Percentiles rank a stretch among this genome's conserved stretches.
These are phyloP conservation scores for Epichloe baconii DNA, from an alignment of 2,329 filamentous ascomycete species.

Conservation along the genomic window DNA sequence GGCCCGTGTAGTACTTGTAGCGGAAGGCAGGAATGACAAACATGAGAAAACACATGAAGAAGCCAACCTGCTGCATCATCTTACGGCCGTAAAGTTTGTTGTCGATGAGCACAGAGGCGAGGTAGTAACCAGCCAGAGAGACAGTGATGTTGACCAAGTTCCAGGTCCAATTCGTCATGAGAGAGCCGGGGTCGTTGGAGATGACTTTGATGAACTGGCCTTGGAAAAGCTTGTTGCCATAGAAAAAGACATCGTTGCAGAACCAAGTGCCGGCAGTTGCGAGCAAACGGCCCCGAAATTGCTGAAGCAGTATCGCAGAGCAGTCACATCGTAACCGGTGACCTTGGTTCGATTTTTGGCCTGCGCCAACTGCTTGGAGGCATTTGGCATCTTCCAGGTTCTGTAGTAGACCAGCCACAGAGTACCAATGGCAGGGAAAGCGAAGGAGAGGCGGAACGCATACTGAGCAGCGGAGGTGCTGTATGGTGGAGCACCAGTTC, in stretches of 20 bases:
- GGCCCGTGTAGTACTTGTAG: constrained; percentile 67
- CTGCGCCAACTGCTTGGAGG: constrained; percentile 65
- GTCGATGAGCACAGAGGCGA: constrained; percentile 79
- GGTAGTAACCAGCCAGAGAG: constrained; percentile 77
- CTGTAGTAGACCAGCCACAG: constrained; percentile 94
- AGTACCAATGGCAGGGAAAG: constrained; percentile 78
- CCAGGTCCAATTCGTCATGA: constrained; percentile 85
- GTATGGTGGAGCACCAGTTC: constrained; percentile 62
- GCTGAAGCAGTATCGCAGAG: constrained; percentile 62
- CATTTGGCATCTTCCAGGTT: constrained; percentile 85
- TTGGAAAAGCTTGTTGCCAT: constrained; percentile 98
- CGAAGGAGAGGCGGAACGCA: constrained; percentile 86
- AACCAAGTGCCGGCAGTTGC: constrained; percentile 88
- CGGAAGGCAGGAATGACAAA: constrained; percentile 87
- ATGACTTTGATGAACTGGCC: constrained; percentile 78
- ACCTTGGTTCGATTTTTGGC: constrained; percentile 80
- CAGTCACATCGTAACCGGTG: constrained; percentile 84
- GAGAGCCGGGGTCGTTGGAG: constrained; percentile 51
- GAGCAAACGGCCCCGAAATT: constrained; percentile 80
- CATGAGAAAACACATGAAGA: constrained; percentile 84
- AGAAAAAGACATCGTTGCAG: constrained; percentile 97
- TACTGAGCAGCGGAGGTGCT: constrained; percentile 66
- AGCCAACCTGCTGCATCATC: constrained; percentile 91
- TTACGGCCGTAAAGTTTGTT: constrained; percentile 95
- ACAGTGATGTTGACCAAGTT: constrained; percentile 86